Conservation (phyloP, 73 alveolate genomes). For the Effrenium voratum region DNA sequence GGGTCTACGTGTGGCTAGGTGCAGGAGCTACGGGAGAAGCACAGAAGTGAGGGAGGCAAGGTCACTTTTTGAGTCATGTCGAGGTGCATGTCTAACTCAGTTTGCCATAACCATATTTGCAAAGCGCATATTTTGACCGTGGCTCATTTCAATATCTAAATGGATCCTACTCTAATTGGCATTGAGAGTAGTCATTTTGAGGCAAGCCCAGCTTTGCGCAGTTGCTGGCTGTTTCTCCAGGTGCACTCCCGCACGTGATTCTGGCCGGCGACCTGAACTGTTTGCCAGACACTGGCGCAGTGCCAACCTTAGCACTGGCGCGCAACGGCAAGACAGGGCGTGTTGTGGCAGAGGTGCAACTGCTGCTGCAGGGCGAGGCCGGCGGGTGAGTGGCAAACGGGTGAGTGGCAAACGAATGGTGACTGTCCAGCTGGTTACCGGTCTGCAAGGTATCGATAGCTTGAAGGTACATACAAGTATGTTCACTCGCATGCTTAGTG, state of each 20-base stretch:
- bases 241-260: constrained; percentile 67
- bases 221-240: constrained; percentile 3
- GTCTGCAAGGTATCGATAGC: too few relatives aligned
- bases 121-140: too few relatives aligned
- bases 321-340: neutral
- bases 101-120: neutral
- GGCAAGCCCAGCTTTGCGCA: too few relatives aligned
- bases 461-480: too few relatives aligned
- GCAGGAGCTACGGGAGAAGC: constrained; percentile 57
- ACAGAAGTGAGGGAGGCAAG: constrained; percentile 33
- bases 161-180: too few relatives aligned
- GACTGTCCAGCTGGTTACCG: too few relatives aligned
- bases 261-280: constrained; percentile 84
- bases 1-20: too few relatives aligned
- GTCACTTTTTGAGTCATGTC: too few relatives aligned
- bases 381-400: neutral
- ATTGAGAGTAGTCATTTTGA: too few relatives aligned
- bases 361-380: constrained; percentile 78
- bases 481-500: too few relatives aligned
- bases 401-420: neutral
- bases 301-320: neutral
- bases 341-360: constrained; percentile 15
- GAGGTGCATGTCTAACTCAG: too few relatives aligned
- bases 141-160: too few relatives aligned
- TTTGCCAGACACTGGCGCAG: constrained; percentile 88